Percentiles rank a stretch among this genome's conserved stretches.
Conservation (phyloP, 371 early-diverging fungal genomes). For the Mortierella sp. region DNA sequence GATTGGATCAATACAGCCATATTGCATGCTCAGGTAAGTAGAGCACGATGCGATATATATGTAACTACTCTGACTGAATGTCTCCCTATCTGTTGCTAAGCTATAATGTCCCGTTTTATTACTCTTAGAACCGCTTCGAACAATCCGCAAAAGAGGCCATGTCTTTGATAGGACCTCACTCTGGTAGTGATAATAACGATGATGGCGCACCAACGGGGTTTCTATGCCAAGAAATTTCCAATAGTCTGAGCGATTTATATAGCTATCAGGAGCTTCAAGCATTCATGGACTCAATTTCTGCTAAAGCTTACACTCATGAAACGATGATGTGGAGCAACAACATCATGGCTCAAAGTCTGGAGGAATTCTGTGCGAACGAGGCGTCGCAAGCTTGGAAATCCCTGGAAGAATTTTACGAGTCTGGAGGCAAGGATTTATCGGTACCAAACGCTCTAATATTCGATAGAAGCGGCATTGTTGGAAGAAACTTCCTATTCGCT, state of each 20-base stretch:
- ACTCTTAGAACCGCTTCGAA: constrained; percentile 42
- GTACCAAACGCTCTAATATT: constrained; percentile 11
- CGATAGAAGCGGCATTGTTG: constrained; percentile 19
- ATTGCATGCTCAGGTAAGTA: constrained; percentile 35
- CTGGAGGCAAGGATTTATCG: neutral
- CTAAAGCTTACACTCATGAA: constrained; percentile 25
- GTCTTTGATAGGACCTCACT: constrained; percentile 8
- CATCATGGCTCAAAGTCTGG: constrained; percentile 21
- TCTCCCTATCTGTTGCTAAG: neutral
- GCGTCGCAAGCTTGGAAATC: constrained; percentile 31
- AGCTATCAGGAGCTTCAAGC: constrained; percentile 40
- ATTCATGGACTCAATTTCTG: constrained; percentile 38
- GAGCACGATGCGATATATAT: neutral
- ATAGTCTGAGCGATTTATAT: constrained; percentile 34
- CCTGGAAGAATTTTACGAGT: constrained; percentile 35
- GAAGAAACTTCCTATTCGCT: constrained; percentile 39
- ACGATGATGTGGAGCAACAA: constrained; percentile 45
- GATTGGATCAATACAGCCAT: constrained; percentile 56
- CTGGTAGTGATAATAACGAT: constrained; percentile 1
- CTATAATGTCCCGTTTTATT: neutral
- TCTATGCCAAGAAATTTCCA: constrained; percentile 31
- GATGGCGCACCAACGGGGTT: constrained; percentile 31
- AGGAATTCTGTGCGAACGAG: constrained; percentile 32
- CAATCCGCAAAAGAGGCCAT: constrained; percentile 30
- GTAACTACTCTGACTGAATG: neutral